These are phyloP conservation scores for Kazachstania kunashirensis DNA, from an alignment of 805 yeast species.

Conservation along the genomic window DNA sequence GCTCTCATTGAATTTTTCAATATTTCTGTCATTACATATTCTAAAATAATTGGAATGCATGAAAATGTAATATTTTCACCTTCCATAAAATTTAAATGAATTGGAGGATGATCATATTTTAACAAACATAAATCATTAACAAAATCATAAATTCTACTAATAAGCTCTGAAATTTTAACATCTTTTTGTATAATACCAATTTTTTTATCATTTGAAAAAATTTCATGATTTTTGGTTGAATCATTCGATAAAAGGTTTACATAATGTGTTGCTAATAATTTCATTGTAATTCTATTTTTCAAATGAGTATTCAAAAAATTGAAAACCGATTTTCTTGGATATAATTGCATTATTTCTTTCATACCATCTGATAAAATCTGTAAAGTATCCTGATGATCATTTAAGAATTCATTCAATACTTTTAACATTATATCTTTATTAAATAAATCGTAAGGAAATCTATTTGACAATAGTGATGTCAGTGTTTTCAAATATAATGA, in stretches of 20 bases:
- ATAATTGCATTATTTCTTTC: constrained; percentile 39
- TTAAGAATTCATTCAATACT: constrained; percentile 50
- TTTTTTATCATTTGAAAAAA: no score
- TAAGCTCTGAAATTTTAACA: constrained; percentile 51
- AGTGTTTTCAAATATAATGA: constrained; percentile 63
- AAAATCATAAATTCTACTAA: constrained; percentile 56
- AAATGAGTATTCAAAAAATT: constrained; percentile 66
- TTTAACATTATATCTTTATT: constrained; percentile 47
- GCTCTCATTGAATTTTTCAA: constrained; percentile 84
- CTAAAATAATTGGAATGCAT: constrained; percentile 78
- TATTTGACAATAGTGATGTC: constrained; percentile 37
- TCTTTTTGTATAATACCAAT: constrained; percentile 61
- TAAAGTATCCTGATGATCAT: constrained; percentile 75
- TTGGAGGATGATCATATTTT: constrained; percentile 70
- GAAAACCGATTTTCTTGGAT: constrained; percentile 41
- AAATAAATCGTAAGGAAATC: constrained; percentile 37
- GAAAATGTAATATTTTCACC: constrained; percentile 59
- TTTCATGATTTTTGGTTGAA: neutral
- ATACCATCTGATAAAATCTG: constrained; percentile 78
- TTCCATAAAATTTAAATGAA: constrained; percentile 30
- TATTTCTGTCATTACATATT: constrained; percentile 78
- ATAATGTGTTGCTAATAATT: constrained; percentile 80
- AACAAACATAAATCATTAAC: constrained; percentile 77
- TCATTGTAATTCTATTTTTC: constrained; percentile 76
- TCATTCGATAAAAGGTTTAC: constrained; percentile 41